A percentile compares a stretch with the other conserved stretches of the same genome.
Conservation (phyloP, 1,284 basidiomycete genomes). For the Exobasidium rhododendri region DNA sequence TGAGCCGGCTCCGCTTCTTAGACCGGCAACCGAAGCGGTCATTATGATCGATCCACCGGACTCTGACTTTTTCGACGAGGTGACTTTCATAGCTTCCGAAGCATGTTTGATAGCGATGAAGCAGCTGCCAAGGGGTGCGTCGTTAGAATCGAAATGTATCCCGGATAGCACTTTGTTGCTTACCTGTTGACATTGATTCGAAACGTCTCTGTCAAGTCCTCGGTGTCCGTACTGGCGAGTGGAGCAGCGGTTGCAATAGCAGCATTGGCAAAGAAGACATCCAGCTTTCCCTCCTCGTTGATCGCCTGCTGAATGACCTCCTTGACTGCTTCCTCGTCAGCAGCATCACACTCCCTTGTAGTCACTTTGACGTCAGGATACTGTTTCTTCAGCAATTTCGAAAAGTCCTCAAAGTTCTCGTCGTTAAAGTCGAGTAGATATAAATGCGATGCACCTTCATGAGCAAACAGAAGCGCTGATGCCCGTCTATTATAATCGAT, state of each 20-base stretch:
- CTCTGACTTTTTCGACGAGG: conserved; percentile 62
- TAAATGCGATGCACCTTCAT: conserved; percentile 65
- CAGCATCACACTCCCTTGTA: conserved; percentile 69
- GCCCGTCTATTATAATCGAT: conserved; percentile 21
- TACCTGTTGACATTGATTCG: conserved; percentile 78
- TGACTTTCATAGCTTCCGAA: conserved; percentile 72
- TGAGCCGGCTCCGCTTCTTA: conserved; percentile 78
- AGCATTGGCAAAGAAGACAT: conserved; percentile 86
- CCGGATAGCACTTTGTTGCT: conserved; percentile 44
- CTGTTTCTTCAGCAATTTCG: conserved; percentile 64
- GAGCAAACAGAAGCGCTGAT: conserved; percentile 33
- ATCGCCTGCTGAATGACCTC: conserved; percentile 70
- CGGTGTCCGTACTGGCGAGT: conserved; percentile 64
- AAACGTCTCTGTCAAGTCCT: conserved; percentile 72
- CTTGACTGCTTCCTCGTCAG: conserved; percentile 71
- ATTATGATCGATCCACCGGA: conserved; percentile 80
- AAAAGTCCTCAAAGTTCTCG: conserved; percentile 69
- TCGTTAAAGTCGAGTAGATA: conserved; percentile 77
- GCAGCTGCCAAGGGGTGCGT: conserved; percentile 62
- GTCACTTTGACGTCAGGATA: conserved; percentile 74
- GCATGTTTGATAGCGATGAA: conserved; percentile 88
- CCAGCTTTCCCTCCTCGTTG: conserved; percentile 75
- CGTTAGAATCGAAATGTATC: conserved; percentile 5
- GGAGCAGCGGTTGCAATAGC: conserved; percentile 59
- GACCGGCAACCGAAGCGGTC: conserved; percentile 87